Conservation (phyloP, 345 rosid species). For the Sapria himalayana region DNA sequence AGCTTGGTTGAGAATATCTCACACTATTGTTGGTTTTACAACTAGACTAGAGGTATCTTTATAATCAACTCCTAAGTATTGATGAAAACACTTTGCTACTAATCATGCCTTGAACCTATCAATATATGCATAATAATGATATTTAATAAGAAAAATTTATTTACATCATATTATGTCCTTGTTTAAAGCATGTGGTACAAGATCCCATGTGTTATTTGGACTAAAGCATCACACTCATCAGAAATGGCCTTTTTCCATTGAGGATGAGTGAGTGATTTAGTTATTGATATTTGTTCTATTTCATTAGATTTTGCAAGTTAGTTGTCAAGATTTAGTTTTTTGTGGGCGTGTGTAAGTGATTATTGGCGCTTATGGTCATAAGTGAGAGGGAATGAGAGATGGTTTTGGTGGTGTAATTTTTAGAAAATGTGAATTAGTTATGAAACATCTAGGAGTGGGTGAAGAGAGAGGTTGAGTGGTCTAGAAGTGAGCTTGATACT, state of each 20-base stretch:
- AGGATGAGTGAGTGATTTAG: no score
- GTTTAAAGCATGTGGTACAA: not conserved
- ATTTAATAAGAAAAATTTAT: not conserved
- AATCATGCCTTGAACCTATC: no score
- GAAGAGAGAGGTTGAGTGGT: not conserved
- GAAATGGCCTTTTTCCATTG: no score
- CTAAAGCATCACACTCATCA: no score
- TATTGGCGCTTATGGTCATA: no score
- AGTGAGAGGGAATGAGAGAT: not conserved
- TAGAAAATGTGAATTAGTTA: not conserved
- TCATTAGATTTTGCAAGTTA: not conserved
- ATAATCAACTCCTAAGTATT: not conserved
- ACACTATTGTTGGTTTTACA: no score
- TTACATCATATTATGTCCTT: not conserved
- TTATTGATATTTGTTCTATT: no score
- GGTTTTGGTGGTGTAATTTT: not conserved
- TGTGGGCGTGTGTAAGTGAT: not conserved
- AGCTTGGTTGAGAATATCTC: not conserved
- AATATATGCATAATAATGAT: not conserved
- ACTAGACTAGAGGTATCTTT: not conserved
- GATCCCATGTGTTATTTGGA: not conserved
- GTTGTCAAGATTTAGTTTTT: not conserved
- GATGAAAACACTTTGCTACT: not conserved
- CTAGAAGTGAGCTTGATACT: not conserved
- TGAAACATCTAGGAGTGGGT: not conserved